These are phyloP conservation scores for Arachnomyces sp. DNA, from an alignment of 2,329 filamentous ascomycete species.

Conservation along the genomic window DNA sequence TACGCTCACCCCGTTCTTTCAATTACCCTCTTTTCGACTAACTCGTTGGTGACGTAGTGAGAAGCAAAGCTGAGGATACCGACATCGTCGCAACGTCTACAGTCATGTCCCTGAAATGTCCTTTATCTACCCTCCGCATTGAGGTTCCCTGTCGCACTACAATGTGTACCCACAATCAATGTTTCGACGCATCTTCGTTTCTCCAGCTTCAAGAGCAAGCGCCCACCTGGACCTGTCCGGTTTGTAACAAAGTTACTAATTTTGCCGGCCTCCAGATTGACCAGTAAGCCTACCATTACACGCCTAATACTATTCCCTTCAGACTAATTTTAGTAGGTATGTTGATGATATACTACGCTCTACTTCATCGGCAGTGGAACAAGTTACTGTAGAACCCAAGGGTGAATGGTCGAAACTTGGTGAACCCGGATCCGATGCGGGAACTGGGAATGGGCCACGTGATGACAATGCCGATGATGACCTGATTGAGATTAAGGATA, in stretches of 20 bases:
- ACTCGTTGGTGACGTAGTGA: conserved; percentile 49
- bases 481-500: conserved; percentile 43
- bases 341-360: conserved; percentile 76
- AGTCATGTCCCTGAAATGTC: conserved; percentile 86
- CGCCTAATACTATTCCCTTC: background rate
- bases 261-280: conserved; percentile 83
- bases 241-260: conserved; percentile 75
- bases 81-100: conserved; percentile 86
- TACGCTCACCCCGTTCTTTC: conserved; percentile 4
- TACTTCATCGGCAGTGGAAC: conserved; percentile 64
- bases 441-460: conserved; percentile 31
- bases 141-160: conserved; percentile 70
- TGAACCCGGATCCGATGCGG: conserved; percentile 18
- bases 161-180: conserved; percentile 81
- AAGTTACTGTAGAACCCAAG: conserved; percentile 83
- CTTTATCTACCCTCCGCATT: conserved; percentile 78
- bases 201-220: conserved; percentile 92
- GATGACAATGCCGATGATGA: conserved; percentile 45
- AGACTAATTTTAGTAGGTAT: conserved; percentile 49
- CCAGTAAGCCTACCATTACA: conserved; percentile 51
- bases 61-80: conserved; percentile 70
- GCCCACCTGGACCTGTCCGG: conserved; percentile 91
- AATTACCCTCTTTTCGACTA: background rate
- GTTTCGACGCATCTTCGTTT: conserved; percentile 89
- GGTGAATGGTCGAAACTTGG: conserved; percentile 62